phyloP scores from a whole-genome alignment of 176 grass and related monocot genomes.

The Carex kokanica region DNA sequence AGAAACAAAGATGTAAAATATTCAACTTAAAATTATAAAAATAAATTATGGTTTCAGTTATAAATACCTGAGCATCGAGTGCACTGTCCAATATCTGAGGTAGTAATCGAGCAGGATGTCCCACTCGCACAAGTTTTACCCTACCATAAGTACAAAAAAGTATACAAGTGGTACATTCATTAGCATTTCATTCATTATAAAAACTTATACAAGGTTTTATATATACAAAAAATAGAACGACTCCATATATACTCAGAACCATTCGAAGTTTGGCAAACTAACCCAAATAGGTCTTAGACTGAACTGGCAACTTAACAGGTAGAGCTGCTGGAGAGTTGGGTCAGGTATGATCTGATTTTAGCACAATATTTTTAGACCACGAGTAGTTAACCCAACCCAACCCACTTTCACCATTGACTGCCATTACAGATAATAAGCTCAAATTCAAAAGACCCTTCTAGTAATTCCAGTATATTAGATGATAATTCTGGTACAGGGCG shows the following conservation, averaged over 20 bases:
- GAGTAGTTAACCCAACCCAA: neutral
- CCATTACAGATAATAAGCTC: neutral
- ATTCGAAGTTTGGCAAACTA: no score
- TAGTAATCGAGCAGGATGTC: conserved; percentile 92
- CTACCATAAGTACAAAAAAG: conserved; percentile 43
- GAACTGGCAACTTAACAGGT: neutral
- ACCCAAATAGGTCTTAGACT: neutral
- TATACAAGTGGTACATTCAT: neutral
- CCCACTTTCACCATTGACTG: neutral
- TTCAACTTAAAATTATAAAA: conserved; percentile 25
- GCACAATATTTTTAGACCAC: neutral
- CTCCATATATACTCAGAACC: no score
- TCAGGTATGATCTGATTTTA: neutral
- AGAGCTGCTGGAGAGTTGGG: neutral
- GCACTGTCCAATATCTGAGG: conserved; percentile 92
- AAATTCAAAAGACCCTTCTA: neutral
- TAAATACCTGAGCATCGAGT: conserved; percentile 80
- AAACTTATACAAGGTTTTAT: no score
- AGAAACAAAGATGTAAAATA: conserved; percentile 10
- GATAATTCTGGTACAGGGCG: neutral
- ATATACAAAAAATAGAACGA: no score
- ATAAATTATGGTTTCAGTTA: conserved; percentile 9
- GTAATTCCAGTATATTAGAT: neutral
- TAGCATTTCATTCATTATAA: no score
- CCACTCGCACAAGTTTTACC: conserved; percentile 87